Evolutionary conservation across 73 alveolate species (phyloP), one percentile per base, ranked within the genome.

Genomic region (Breviolum minutum): DNA sequence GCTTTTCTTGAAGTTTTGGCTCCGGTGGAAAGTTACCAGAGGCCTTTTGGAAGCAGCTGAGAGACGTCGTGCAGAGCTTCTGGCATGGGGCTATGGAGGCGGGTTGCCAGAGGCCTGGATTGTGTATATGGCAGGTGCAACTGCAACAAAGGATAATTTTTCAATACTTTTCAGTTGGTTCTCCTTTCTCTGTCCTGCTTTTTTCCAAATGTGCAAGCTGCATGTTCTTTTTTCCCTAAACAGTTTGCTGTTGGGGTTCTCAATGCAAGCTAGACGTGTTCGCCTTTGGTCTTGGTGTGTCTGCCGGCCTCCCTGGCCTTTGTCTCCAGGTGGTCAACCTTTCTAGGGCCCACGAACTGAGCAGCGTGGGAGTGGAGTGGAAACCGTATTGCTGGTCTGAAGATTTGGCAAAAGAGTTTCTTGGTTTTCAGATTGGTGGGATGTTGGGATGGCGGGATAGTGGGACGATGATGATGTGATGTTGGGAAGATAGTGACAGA

Each of bases 301-400:
- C 24, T 4, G 2, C 77, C 83, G 6, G 32, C 20, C n/a, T 24
- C 83, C 32, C 12, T 73, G 20, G n/a, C 40, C n/a, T n/a, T n/a
- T n/a, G n/a, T n/a, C n/a, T 10, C 70, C 80, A 86, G 94, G 94
- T 86, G 80, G 80, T 86, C 30, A 79, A 86, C 94, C 94, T 86
- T 27, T 16, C 79, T 11, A 27, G 30, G 14, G 94, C 94, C 0
- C 79, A 27, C 27, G 30, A 29, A 27, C 76, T 54, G 76, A 40
- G 40, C 16, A 27, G 87, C 87, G 8, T 48, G 20, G 93, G 76
- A 10, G 94, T 13, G 20, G 94, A 16, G n/a, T 86, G 94, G 94
- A 63, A 22, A 63, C 94, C 79, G 22, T 86, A 86, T 63, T 63
- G 94, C 79, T 86, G 94, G 94, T 63, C 94, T 10, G 80, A 62